Evolutionary conservation across 2,329 filamentous ascomycete genomes (phyloP).

Genomic region (Leptoxyphium fumago): DNA sequence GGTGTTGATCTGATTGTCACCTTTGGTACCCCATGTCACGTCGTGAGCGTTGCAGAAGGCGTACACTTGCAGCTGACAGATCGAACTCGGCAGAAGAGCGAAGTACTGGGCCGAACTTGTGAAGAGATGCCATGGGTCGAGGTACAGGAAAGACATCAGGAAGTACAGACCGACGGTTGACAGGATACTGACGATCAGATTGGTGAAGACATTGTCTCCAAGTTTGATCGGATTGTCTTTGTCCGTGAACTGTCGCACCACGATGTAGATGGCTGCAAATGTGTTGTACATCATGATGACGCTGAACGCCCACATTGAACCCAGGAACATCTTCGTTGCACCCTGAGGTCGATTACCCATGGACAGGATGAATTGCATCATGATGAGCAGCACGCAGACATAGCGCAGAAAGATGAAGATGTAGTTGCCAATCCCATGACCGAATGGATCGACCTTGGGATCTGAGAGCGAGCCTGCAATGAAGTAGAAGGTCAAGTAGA

Average conservation of each 20-base stretch:
- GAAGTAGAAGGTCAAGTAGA: conserved; percentile 98
- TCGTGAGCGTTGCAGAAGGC: conserved; percentile 99
- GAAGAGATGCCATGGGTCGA: conserved; percentile 99
- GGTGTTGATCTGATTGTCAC: conserved; percentile 86
- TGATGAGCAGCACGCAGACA: conserved; percentile 71
- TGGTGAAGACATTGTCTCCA: conserved; percentile 85
- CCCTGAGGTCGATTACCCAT: conserved; percentile 95
- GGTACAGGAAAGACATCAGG: conserved; percentile 87
- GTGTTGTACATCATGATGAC: conserved; percentile 94
- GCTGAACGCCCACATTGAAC: conserved; percentile 76
- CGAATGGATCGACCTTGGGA: conserved; percentile 71
- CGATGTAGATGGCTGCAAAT: conserved; percentile 79
- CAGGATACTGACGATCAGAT: conserved; percentile 76
- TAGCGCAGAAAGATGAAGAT: conserved; percentile 84
- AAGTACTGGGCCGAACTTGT: conserved; percentile 88
- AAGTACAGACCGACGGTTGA: conserved; percentile 92
- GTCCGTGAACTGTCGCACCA: conserved; percentile 57
- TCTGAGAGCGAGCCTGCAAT: conserved; percentile 82
- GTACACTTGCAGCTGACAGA: conserved; percentile 95
- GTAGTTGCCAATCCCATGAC: conserved; percentile 66
- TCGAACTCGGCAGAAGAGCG: conserved; percentile 77
- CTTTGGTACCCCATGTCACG: conserved; percentile 97
- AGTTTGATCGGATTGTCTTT: conserved; percentile 35
- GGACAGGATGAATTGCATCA: conserved; percentile 88
- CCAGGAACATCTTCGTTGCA: conserved; percentile 77